Evolutionary conservation across 2,329 filamentous ascomycete species (phyloP), one percentile per base, ranked within the genome.

Genomic region (Curvularia sp.): DNA sequence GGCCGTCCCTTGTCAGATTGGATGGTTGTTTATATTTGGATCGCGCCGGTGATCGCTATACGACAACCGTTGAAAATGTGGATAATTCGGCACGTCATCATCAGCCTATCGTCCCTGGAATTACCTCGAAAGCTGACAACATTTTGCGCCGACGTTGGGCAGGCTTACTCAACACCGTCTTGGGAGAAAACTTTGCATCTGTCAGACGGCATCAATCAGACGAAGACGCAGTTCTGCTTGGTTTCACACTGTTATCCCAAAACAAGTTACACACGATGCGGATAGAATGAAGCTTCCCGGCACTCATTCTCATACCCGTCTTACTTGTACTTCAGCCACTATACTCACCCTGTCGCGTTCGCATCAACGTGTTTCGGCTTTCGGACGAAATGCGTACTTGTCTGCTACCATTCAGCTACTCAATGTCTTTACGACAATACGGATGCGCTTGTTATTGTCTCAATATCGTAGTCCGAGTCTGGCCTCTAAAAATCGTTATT

Each of bases 31-130:
- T 33, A 38, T 46, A 39, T 44, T 44, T 51, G 26, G 53, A 42
- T 39, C 24, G 47, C 31, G 39, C 31, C 39, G 47, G 10, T 51
- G 41, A 56, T 56, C 47, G 5, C 24, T 20, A 33, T 50, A 38
- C 50, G 38, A 18, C 18, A 18, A 46, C 43, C 43, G 26, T 48
- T 41, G 24, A 9, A 33, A 28, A 31, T 41, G 46, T 42, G 46
- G 42, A 26, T 26, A 44, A n/a, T 9, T 5, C 3, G 42, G 15
- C 20, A 20, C 28, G 44, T 38, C 43, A 33, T 24, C 10, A 2
- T 38, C 41, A 42, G 13, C 30, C 44, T 20, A 31, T 28, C 44
- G n/a, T n/a, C 6, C n/a, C 30, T 13, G 9, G 4, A 22, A 26
- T 28, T 26, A 26, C 15, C 24, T 24, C 13, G 3, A 28, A 28